Evolutionary conservation across 345 rosid species (phyloP).

Genomic region (Populus alba): DNA sequence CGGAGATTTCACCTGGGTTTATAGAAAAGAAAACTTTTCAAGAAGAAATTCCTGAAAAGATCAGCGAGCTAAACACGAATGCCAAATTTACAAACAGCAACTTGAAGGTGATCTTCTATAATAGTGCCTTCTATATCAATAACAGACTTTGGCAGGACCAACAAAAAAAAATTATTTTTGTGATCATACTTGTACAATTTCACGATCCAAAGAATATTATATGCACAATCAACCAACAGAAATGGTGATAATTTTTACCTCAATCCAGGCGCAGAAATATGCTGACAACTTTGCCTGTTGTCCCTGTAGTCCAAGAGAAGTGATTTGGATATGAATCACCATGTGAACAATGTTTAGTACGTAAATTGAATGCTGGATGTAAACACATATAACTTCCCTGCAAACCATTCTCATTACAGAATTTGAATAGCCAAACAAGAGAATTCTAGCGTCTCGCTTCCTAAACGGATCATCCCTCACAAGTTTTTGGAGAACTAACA

Average conservation of each 20-base stretch:
- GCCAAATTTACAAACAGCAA: slow-evolving; percentile 47
- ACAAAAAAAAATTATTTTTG: no score
- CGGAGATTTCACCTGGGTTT: slow-evolving; percentile 63
- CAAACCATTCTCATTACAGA: neutral
- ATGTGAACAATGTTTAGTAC: slow-evolving; percentile 70
- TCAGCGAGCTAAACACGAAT: slow-evolving; percentile 43
- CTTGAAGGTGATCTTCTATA: slow-evolving; percentile 37
- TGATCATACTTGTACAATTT: neutral
- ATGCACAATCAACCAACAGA: neutral
- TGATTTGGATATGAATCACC: slow-evolving; percentile 74
- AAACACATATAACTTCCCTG: neutral
- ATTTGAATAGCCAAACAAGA: neutral
- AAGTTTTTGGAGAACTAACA: slow-evolving; percentile 45
- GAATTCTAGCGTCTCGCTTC: neutral
- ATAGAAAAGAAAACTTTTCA: slow-evolving; percentile 51
- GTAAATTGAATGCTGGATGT: slow-evolving; percentile 78
- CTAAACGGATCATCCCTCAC: slow-evolving; percentile 49
- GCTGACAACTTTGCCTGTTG: neutral
- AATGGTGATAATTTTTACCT: neutral
- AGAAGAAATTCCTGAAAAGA: slow-evolving; percentile 53
- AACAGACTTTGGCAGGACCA: neutral
- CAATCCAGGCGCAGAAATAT: neutral
- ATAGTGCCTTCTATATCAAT: neutral
- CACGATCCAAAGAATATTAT: neutral
- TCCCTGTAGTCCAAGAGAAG: slow-evolving; percentile 47